Conservation (phyloP, 176 grass and related monocot genomes). For the Avena insularis region DNA sequence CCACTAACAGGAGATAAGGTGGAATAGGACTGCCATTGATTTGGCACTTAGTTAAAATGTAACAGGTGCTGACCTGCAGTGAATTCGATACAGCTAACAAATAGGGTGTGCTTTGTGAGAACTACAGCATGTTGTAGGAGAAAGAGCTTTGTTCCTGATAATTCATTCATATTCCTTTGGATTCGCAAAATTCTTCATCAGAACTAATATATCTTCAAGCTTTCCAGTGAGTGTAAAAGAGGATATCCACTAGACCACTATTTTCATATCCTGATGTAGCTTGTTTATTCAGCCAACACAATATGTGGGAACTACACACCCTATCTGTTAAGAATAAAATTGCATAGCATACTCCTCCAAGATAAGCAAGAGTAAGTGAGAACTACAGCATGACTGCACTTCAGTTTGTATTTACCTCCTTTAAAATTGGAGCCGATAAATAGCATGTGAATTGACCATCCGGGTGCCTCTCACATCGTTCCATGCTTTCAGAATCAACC, state of each 20-base stretch:
- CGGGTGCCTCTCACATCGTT: slow-evolving; percentile 80
- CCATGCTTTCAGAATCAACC: slow-evolving; percentile 71
- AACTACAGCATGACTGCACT: slow-evolving; percentile 1
- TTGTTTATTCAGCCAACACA: slow-evolving; percentile 23
- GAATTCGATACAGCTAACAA: slow-evolving; percentile 6
- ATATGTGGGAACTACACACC: too few species aligned
- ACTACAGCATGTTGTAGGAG: background rate
- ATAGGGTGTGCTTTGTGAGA: slow-evolving; percentile 12
- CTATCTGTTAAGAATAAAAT: background rate
- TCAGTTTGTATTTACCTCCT: slow-evolving; percentile 77
- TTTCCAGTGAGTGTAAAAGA: slow-evolving; percentile 31
- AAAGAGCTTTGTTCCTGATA: slow-evolving; percentile 32
- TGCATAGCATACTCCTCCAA: slow-evolving; percentile 1
- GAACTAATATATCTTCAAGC: slow-evolving; percentile 28
- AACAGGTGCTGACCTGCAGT: slow-evolving; percentile 17
- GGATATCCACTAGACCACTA: background rate
- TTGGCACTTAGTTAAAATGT: slow-evolving; percentile 19
- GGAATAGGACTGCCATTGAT: background rate
- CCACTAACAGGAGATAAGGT: slow-evolving; percentile 15
- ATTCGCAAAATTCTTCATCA: slow-evolving; percentile 10
- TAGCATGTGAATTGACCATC: slow-evolving; percentile 96
- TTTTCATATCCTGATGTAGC: slow-evolving; percentile 6
- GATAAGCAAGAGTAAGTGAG: slow-evolving; percentile 13
- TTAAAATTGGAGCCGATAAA: slow-evolving; percentile 83
- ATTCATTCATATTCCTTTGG: slow-evolving; percentile 8